phyloP scores from a whole-genome alignment of 1,284 basidiomycete genomes.

The Irpex sp. region DNA sequence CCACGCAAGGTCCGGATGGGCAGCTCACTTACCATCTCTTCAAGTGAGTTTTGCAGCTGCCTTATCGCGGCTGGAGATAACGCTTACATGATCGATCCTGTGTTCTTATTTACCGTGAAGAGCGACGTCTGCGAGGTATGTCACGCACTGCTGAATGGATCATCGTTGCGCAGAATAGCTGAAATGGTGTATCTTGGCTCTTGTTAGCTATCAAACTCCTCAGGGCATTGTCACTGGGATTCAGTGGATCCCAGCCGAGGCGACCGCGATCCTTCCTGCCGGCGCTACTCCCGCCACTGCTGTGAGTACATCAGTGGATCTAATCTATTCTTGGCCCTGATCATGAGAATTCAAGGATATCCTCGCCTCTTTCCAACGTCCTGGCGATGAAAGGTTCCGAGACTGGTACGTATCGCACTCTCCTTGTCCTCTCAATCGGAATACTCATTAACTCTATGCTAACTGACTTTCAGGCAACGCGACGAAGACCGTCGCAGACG shows the following conservation, averaged over 20 bases:
- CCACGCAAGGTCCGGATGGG: slow-evolving; percentile 55
- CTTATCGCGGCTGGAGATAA: not conserved
- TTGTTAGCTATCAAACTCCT: slow-evolving; percentile 62
- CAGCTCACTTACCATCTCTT: slow-evolving; percentile 62
- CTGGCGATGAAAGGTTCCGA: slow-evolving; percentile 18
- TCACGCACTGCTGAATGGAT: slow-evolving; percentile 1
- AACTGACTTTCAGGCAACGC: slow-evolving; percentile 40
- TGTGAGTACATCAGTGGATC: slow-evolving; percentile 29
- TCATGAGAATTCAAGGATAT: slow-evolving; percentile 44
- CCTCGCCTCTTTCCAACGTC: slow-evolving; percentile 42
- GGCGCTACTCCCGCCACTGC: slow-evolving; percentile 56
- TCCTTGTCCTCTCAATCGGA: not conserved
- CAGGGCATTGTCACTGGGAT: slow-evolving; percentile 65
- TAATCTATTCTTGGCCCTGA: not conserved
- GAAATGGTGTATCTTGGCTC: not conserved
- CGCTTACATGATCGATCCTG: slow-evolving; percentile 2
- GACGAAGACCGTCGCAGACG: slow-evolving; percentile 55
- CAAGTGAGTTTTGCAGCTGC: slow-evolving; percentile 43
- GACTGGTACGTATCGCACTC: slow-evolving; percentile 43
- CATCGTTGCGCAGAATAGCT: too few relatives aligned
- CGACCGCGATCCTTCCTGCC: slow-evolving; percentile 52
- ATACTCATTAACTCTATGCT: slow-evolving; percentile 2
- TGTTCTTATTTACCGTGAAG: slow-evolving; percentile 28
- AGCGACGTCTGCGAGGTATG: slow-evolving; percentile 65
- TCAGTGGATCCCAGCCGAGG: slow-evolving; percentile 72